These are phyloP conservation scores for Komagataella populi DNA, from an alignment of 805 yeast genomes.

Conservation along the genomic window DNA sequence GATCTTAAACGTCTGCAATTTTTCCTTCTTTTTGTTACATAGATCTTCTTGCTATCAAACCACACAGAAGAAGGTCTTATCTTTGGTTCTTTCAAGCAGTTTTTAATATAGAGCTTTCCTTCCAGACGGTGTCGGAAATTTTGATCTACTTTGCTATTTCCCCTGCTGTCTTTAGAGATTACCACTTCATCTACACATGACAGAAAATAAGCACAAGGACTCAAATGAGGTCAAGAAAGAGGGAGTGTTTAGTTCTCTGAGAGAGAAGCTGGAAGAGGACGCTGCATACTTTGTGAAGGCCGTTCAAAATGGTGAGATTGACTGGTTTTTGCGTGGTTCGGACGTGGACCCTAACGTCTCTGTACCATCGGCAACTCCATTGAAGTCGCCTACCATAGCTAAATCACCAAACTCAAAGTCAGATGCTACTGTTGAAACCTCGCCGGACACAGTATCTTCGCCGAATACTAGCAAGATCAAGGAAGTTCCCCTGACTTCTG, in stretches of 20 bases:
- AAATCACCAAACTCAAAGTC: not conserved
- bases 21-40: too few relatives aligned
- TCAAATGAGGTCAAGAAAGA: not conserved
- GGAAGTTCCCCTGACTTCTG: not conserved
- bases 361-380: not conserved
- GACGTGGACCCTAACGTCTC: not conserved
- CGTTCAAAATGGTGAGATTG: slow-evolving; percentile 1
- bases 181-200: not conserved
- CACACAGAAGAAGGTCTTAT: not conserved
- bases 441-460: not conserved
- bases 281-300: not conserved
- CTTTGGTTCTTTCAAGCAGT: not conserved
- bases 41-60: not conserved
- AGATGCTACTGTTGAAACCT: not conserved
- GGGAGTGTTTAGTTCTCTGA: not conserved
- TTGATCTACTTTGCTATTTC: not conserved
- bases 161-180: not conserved
- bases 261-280: slow-evolving; percentile 1
- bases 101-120: not conserved
- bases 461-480: not conserved
- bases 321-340: slow-evolving; percentile 1
- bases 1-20: not conserved
- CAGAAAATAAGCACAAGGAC: not conserved
- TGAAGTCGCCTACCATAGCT: not conserved
- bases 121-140: not conserved